A percentile compares a stretch with the other conserved stretches of the same genome.
Conservation (phyloP, 176 grass and related monocot species). For the Musa beccarii region DNA sequence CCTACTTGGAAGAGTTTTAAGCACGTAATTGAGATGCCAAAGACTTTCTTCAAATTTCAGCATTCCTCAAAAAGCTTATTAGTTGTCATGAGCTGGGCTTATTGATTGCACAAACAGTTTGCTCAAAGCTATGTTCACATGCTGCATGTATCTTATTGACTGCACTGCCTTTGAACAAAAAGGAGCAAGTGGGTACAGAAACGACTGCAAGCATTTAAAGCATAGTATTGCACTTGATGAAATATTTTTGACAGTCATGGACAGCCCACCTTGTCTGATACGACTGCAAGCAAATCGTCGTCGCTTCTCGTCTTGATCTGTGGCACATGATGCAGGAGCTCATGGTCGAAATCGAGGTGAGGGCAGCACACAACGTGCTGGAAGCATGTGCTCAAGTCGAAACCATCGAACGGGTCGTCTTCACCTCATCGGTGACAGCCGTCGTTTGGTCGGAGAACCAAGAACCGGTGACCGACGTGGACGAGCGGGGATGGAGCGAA, state of each 20-base stretch:
- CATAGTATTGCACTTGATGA: no score
- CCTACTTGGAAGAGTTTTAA: no score
- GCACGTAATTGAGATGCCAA: no score
- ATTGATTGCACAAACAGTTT: conserved; percentile 52
- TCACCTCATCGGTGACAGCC: conserved; percentile 90
- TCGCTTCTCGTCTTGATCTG: no score
- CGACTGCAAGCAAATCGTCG: no score
- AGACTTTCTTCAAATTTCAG: no score
- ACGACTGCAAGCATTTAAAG: no score
- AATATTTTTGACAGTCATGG: no score
- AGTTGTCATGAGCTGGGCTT: conserved; percentile 34
- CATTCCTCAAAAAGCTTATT: background rate
- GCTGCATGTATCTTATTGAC: no score
- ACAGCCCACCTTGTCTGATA: no score
- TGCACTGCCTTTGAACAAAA: no score
- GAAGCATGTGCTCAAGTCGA: conserved; percentile 84
- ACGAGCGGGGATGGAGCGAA: conserved; percentile 91
- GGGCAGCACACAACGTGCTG: conserved; percentile 86
- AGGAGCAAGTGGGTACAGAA: no score
- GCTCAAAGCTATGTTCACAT: background rate
- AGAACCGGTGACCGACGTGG: conserved; percentile 11
- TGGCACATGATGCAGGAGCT: conserved; percentile 33
- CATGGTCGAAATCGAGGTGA: conserved; percentile 60
- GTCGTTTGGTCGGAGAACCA: conserved; percentile 52
- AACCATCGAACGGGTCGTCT: conserved; percentile 69